Percentiles rank a stretch among this genome's conserved stretches.
phyloP scores from a whole-genome alignment of 176 grass and related monocot genomes.

The Ananas comosus region DNA sequence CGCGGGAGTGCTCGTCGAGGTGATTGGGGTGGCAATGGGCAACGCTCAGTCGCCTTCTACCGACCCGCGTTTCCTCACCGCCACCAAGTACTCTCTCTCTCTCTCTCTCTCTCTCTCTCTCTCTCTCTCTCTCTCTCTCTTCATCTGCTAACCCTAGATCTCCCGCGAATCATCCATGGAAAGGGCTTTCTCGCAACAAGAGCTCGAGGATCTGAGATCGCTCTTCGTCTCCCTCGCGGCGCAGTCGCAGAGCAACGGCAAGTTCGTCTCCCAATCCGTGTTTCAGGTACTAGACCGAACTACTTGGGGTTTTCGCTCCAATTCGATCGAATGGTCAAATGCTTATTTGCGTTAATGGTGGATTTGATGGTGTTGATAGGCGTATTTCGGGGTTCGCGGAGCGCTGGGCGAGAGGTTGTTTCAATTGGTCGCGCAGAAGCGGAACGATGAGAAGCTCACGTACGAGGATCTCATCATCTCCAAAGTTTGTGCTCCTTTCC shows the following conservation, averaged over 20 bases:
- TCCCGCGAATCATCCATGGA: constrained; percentile 1
- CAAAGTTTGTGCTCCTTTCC: constrained; percentile 44
- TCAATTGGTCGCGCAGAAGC: constrained; percentile 46
- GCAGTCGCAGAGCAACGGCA: constrained; percentile 45
- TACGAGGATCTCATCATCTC: constrained; percentile 61
- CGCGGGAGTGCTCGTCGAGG: too few species aligned
- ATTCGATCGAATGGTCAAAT: background rate
- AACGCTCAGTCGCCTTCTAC: constrained; percentile 51
- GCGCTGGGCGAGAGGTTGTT: constrained; percentile 53
- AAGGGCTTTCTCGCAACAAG: constrained; percentile 86
- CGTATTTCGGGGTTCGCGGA: constrained; percentile 55
- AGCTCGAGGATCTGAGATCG: constrained; percentile 53
- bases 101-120: background rate
- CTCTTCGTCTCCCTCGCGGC: constrained; percentile 53
- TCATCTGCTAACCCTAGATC: background rate
- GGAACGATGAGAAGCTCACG: constrained; percentile 47
- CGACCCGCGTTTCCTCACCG: constrained; percentile 31
- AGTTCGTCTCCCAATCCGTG: constrained; percentile 49
- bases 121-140: background rate
- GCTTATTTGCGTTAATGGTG: background rate
- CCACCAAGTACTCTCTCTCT: constrained; percentile 36
- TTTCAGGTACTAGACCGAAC: constrained; percentile 42
- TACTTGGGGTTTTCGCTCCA: background rate
- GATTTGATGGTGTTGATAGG: constrained; percentile 22
- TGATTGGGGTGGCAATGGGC: constrained; percentile 36